Evolutionary conservation across 805 yeast genomes (phyloP), one percentile per base, ranked within the genome.

Genomic region (Ogataea philodendri): DNA sequence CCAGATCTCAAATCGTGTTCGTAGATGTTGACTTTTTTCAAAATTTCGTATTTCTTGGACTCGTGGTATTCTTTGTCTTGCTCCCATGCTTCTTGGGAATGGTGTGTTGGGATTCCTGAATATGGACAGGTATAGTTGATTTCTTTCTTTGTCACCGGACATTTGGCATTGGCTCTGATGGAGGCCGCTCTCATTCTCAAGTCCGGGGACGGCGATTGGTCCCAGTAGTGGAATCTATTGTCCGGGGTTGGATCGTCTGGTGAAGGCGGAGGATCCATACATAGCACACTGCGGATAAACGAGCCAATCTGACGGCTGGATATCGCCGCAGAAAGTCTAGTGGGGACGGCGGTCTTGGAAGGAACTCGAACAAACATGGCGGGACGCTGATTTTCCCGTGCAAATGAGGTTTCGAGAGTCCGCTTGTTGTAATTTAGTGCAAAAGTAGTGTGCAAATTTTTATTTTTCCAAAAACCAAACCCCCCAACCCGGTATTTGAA

Each of bases 21-120:
- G 61, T 81, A 90, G 34, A 85, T 76, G 62, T 93, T 93, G 26
- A 86, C 97, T 63, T 84, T 83, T 54, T 81, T 83, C 66, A 93
- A 72, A 27, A 76, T 62, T 54, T 87, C 85, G 60, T 84, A 84
- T 45, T 69, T 76, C 50, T 79, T 74, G 16, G 75, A 56, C 15
- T 65, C 54, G 52, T 86, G 96, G 59, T 89, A 89, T 15, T 74
- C 77, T 6, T 55, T 66, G 59, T 93, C 97, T 37, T 66, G 63
- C 52, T 80, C 81, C 96, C 97, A 93, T 1, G 96, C 96, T 46
- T 83, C 87, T 55, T 72, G 71, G 14, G 86, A 79, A 56, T 86
- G 94, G 60, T 93, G 98, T 4, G 98, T 93, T 15, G 99, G 98
- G 32, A 93, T 88, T 3, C 98, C 98, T 4, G 96, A 84, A 38